Evolutionary conservation across 345 rosid species (phyloP).

Genomic region (Cardiospermum halicacabum): DNA sequence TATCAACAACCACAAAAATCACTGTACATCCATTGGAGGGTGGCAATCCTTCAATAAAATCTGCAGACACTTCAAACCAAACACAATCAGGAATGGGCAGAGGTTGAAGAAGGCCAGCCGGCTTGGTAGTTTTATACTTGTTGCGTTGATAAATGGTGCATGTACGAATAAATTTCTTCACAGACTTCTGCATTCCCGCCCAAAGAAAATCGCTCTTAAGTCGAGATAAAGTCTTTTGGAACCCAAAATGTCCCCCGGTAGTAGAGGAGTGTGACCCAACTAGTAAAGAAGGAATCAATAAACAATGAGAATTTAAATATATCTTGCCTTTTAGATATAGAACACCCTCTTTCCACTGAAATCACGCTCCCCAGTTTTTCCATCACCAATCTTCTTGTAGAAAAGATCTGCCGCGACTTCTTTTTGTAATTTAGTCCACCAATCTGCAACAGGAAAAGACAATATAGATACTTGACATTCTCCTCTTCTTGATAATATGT

Average conservation of each 20-base stretch:
- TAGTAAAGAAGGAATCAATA: not conserved
- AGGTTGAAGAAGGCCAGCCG: not conserved
- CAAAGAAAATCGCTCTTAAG: not conserved
- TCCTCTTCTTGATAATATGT: too few species aligned
- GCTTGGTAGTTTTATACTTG: not conserved
- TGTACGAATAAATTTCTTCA: not conserved
- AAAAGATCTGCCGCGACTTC: not conserved
- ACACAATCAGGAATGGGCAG: not conserved
- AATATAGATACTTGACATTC: too few species aligned
- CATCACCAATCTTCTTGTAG: too few species aligned
- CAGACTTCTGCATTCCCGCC: not conserved
- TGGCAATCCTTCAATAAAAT: not conserved
- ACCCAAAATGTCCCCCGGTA: not conserved
- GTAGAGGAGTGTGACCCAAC: not conserved
- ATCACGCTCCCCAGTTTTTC: too few species aligned
- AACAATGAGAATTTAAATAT: not conserved
- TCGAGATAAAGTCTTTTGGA: not conserved
- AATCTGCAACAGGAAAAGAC: too few species aligned
- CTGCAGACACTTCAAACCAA: not conserved
- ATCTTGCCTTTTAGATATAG: too few species aligned
- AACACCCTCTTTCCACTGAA: too few species aligned
- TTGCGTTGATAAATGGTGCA: not conserved
- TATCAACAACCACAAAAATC: not conserved
- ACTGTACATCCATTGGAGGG: not conserved
- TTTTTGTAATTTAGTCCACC: not conserved